These are phyloP conservation scores for Syzygium aqueum DNA, from an alignment of 345 rosid genomes.

Conservation along the genomic window DNA sequence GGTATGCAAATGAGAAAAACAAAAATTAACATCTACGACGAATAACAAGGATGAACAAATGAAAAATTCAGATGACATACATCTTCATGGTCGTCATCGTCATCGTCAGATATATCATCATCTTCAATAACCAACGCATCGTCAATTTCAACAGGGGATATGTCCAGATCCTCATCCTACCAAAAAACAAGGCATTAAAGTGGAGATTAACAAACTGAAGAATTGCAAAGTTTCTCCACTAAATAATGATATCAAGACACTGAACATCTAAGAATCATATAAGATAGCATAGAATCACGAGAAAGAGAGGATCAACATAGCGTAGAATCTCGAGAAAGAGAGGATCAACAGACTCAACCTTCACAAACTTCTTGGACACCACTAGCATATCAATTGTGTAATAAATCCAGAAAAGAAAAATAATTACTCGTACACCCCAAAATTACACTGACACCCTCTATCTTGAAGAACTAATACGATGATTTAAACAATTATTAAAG, in stretches of 20 bases:
- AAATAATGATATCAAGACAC: not conserved
- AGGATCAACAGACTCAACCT: not conserved
- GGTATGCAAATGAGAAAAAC: not conserved
- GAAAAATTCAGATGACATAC: conserved; percentile 30
- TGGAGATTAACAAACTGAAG: not conserved
- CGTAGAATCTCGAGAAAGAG: not conserved
- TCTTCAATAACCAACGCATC: conserved; percentile 97
- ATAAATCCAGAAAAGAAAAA: not conserved
- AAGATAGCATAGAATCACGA: not conserved
- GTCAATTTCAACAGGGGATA: conserved; percentile 86
- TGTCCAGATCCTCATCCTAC: conserved; percentile 91
- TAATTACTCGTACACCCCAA: not conserved
- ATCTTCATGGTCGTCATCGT: conserved; percentile 88
- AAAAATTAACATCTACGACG: not conserved
- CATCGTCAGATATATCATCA: conserved; percentile 94
- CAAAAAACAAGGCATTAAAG: not conserved
- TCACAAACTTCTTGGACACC: not conserved
- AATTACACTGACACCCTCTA: not conserved
- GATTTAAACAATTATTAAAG: not conserved
- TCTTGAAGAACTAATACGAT: not conserved
- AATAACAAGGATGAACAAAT: not conserved
- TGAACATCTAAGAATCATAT: not conserved
- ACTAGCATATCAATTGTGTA: not conserved
- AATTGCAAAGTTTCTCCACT: not conserved
- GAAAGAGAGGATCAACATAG: not conserved